Conservation (phyloP, 345 rosid genomes). For the Hibiscus syriacus region DNA sequence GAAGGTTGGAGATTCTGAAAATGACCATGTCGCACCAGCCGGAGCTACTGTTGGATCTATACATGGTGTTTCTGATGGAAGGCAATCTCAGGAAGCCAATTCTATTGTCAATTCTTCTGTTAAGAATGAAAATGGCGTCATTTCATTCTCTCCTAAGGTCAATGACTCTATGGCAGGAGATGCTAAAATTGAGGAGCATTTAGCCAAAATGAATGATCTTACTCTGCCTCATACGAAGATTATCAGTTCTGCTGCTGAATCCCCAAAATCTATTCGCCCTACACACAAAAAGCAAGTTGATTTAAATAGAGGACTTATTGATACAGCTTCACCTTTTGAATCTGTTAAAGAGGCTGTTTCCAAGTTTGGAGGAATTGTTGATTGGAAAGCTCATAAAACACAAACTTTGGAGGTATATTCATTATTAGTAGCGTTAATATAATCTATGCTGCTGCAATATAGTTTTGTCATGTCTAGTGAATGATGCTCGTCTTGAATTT, state of each 20-base stretch:
- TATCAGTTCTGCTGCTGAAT: background rate
- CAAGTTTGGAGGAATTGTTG: conserved; percentile 1
- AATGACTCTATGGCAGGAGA: background rate
- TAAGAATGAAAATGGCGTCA: background rate
- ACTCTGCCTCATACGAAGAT: background rate
- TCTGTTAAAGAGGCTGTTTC: conserved; percentile 1
- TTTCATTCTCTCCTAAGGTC: background rate
- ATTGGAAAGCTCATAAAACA: background rate
- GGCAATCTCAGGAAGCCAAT: background rate
- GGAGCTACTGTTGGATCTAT: background rate
- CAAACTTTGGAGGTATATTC: background rate
- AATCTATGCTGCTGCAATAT: background rate
- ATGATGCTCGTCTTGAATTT: background rate
- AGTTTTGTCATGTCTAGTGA: background rate
- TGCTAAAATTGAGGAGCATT: background rate
- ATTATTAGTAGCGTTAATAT: background rate
- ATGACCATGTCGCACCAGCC: background rate
- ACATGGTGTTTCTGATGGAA: background rate
- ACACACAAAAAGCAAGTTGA: background rate
- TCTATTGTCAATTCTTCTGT: background rate
- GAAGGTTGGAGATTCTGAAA: conserved; percentile 1
- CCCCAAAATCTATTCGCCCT: background rate
- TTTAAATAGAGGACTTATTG: conserved; percentile 1
- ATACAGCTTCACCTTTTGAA: conserved; percentile 1
- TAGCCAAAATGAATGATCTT: background rate